These are phyloP conservation scores for Phytophthora europaea DNA, from an alignment of 352 stramenopile genomes.

Conservation along the genomic window DNA sequence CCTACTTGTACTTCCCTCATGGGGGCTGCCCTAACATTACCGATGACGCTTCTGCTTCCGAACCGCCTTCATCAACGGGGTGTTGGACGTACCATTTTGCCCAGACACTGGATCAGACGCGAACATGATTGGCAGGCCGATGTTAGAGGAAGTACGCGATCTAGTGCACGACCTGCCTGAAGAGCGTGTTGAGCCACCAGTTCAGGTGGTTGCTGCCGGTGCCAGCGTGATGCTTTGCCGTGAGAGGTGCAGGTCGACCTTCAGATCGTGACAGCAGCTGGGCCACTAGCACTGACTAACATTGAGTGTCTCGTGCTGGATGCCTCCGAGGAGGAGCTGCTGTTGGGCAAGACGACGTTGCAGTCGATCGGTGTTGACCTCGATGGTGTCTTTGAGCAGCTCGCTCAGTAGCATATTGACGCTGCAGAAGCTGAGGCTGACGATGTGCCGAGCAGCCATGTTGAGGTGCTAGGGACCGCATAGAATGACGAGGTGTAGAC, in stretches of 20 bases:
- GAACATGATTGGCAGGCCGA: neutral
- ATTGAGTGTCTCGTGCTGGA: neutral
- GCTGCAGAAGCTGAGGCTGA: constrained; percentile 12
- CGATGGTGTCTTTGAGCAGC: constrained; percentile 16
- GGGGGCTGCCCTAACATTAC: too few relatives aligned
- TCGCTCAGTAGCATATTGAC: constrained; percentile 8
- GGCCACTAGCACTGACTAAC: constrained; percentile 3
- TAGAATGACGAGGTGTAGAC: neutral
- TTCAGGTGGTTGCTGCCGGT: neutral
- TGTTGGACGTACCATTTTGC: neutral
- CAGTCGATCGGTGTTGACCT: constrained; percentile 19
- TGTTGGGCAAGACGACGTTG: neutral
- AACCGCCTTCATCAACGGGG: neutral
- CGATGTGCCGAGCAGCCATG: constrained; percentile 1
- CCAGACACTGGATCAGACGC: neutral
- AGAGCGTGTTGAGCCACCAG: neutral
- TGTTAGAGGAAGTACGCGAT: neutral
- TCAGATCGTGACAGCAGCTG: constrained; percentile 5
- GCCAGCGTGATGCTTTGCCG: neutral
- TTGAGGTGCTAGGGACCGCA: neutral
- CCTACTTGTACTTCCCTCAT: too few relatives aligned
- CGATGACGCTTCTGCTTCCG: too few relatives aligned
- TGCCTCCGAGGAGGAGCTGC: neutral
- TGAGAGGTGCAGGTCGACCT: neutral
- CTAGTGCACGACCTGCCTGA: neutral